Evolutionary conservation across 2,329 filamentous ascomycete species (phyloP), one percentile per base, ranked within the genome.

Genomic region (Drechslera avenae): DNA sequence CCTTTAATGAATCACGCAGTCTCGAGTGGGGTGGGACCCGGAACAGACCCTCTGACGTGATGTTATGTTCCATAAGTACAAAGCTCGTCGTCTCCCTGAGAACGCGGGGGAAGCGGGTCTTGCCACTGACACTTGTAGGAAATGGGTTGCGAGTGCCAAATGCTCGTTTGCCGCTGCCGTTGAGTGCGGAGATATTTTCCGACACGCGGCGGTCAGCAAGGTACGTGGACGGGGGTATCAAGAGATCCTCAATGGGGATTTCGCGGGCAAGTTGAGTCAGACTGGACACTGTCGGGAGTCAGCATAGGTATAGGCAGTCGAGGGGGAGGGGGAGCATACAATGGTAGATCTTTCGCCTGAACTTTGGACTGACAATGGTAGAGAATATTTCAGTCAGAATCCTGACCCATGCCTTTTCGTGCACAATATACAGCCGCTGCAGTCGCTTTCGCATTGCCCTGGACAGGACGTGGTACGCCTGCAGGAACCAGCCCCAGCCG

Each of bases 351-450:
- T 84, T 84, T 63, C 79, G 76, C 64, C 79, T 72, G 60, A 83
- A 83, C 62, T 84, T 84, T 28, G 79, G 79, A 52, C 79, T 82
- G 16, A 82, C 80, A 43, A 84, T 79, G 19, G 80, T 82, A 3
- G 79, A 81, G 66, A 83, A 81, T 48, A 83, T 77, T 62, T 82
- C 80, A 16, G 82, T 75, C 56, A 83, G 68, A 35, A 83, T 80
- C 46, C 81, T 69, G 28, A 83, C 79, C 81, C 81, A 84, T 19
- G 78, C 80, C 48, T 80, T 76, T 61, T 83, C 81, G 63, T 83
- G 81, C 45, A 83, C 81, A 61, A 84, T 81, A 66, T 82, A 83
- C 34, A 84, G 72, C 62, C 76, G 79, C 63, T 81, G 78, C 49
- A 84, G 73, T 50, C 79, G 74, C 73, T 83, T 84, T 51, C 81